Evolutionary conservation across 2,329 filamentous ascomycete species (phyloP), one percentile per base, ranked within the genome.

Genomic region (Aschersonia sp.): DNA sequence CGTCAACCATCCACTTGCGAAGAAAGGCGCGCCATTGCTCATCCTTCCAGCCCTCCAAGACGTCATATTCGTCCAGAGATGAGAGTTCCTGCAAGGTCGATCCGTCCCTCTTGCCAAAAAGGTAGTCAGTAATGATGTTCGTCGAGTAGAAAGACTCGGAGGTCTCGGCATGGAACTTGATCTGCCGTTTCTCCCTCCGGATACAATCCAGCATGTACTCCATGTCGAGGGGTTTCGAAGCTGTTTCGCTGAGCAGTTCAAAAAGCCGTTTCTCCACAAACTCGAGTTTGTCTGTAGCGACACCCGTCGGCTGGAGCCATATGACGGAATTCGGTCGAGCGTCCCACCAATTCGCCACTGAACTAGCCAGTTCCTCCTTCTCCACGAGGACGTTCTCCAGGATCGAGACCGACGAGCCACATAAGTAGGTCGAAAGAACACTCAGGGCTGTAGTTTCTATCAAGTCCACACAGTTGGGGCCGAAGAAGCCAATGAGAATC

Each of bases 301-400:
- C 90, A 50, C 88, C 85, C 5, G 83, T 88, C 30, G 94, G 76
- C 48, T 85, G 83, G 58, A 98, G 82, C 74, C 83, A 87, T 49
- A 97, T 87, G 46, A 94, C 76, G 10, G 82, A 83, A 54, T 87
- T 83, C 2, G 89, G 87, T 45, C 89, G 79, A 30, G 80, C 76
- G 53, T 96, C 88, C 56, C 79, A 83, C 63, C 78, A 83, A 62
- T 85, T 88, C 45, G 81, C 81, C 9, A 97, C 81, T 6, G 83
- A 86, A 64, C 88, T 96, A 4, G 88, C 86, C 43, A 97, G 76
- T 55, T 94, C 85, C 63, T 97, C 90, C 56, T 83, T 87, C 60
- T 98, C 92, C 2, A 98, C 92, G 51, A 98, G 75, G 14, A 81
- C 76, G 55, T 97, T 97, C 59, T 97, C 90, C 5, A 98, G 70